These are phyloP conservation scores for Choanephora cucurbitarum DNA, from an alignment of 371 early-diverging fungal genomes.

Conservation along the genomic window DNA sequence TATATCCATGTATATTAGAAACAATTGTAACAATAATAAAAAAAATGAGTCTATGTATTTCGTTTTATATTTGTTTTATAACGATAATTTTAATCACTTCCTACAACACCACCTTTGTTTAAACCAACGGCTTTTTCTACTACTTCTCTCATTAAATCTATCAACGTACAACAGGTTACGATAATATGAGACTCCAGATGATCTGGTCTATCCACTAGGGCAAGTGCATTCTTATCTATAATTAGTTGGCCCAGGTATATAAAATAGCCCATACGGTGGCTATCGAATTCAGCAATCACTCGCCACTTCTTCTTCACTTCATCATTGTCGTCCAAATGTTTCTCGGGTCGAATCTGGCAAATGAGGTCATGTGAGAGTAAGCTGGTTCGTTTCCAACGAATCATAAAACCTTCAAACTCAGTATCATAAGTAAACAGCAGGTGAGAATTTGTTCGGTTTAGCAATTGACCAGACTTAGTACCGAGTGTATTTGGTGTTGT, in stretches of 20 bases:
- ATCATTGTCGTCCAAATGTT: slow-evolving; percentile 8
- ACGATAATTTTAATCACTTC: slow-evolving; percentile 33
- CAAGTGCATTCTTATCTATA: slow-evolving; percentile 35
- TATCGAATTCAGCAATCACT: slow-evolving; percentile 48
- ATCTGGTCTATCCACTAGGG: slow-evolving; percentile 28
- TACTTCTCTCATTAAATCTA: slow-evolving; percentile 53
- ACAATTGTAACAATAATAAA: too few relatives aligned
- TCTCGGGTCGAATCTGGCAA: slow-evolving; percentile 28
- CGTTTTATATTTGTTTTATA: too few relatives aligned
- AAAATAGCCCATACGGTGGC: slow-evolving; percentile 52
- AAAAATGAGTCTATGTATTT: too few relatives aligned
- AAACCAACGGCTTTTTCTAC: slow-evolving; percentile 53
- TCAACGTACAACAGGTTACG: slow-evolving; percentile 47
- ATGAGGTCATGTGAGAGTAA: slow-evolving; percentile 47
- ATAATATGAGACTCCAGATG: slow-evolving; percentile 40
- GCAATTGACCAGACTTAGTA: slow-evolving; percentile 23
- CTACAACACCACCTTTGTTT: slow-evolving; percentile 47
- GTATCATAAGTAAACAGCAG: slow-evolving; percentile 45
- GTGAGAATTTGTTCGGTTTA: slow-evolving; percentile 38
- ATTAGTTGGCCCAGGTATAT: slow-evolving; percentile 37
- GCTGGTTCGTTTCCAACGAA: slow-evolving; percentile 47
- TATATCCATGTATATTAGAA: too few relatives aligned
- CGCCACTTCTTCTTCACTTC: slow-evolving; percentile 22
- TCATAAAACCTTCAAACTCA: slow-evolving; percentile 29
- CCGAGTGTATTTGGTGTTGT: background rate